Base-by-base conservation (phyloP, 805 yeast genomes). In the Zygosaccharomyces pseudorouxii region DNA sequence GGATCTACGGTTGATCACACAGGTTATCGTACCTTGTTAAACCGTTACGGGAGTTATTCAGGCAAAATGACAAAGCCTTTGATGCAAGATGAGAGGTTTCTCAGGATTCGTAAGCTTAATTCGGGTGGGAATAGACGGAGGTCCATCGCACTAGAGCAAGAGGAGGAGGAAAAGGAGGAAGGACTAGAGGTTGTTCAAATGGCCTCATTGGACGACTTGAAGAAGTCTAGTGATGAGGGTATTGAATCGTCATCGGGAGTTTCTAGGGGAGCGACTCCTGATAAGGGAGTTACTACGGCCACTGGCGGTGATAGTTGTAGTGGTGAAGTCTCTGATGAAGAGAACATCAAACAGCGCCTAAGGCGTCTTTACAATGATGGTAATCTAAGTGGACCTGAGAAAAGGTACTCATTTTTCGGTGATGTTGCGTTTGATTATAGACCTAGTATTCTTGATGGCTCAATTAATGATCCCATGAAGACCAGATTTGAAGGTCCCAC, bases 391-490 rank as follows among this genome's bases (percentile, higher is more conserved):
- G 61, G 54, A 45, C 58, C 56, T 35, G 49, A 55, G 31, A 54
- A 53, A 27, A 31, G 44, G 6, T 40, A 28, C 25, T 80, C 84
- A 3, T 72, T 77, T 47, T 80, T 81, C 57, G 74, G 75, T 4
- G 87, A 82, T 60, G 71, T 79, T 18, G 71, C 71, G 22, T 80
- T 81, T 55, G 55, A 56, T 19, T 59, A 67, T 7, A 59, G 76
- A 28, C 63, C 75, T 4, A 65, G 77, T 6, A 80, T 84, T 14
- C 73, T 84, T 52, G 90, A 84, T 59, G 68, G 74, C 12, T 52
- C 66, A 14, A 55, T 66, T 16, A 56, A 56, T 35, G 60, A 60
- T 41, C 66, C 65, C 9, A 59, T 58, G 28, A 59, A 57, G 48
- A 49, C 54, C 40, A 47, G 50, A 7, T 65, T 66, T 48, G 52